phyloP scores from a whole-genome alignment of 2,329 filamentous ascomycete species.

The Elsinoe arachidis region DNA sequence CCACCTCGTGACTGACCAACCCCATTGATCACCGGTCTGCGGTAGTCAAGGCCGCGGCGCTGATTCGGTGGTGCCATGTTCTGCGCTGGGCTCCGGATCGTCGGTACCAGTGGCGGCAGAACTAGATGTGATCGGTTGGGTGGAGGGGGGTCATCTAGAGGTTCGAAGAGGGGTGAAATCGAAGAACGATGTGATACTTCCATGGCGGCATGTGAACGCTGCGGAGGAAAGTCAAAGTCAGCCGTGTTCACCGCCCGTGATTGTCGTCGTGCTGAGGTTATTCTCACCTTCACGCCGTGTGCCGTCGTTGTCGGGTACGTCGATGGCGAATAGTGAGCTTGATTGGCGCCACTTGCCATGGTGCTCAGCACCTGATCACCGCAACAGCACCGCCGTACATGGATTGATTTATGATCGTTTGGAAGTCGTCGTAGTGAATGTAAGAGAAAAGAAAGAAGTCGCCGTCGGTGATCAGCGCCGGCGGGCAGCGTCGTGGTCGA shows the following conservation, averaged over 20 bases:
- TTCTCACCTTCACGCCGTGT: conserved; percentile 15
- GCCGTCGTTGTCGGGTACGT: background rate
- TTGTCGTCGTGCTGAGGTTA: background rate
- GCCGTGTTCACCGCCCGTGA: background rate
- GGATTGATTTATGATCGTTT: background rate
- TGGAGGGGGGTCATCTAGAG: conserved; percentile 24
- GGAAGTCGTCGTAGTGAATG: background rate
- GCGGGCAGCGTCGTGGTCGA: background rate
- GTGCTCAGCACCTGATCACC: conserved; percentile 7
- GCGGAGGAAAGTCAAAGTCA: background rate
- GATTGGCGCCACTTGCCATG: conserved; percentile 10
- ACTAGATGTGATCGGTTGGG: conserved; percentile 23
- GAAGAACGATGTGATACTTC: conserved; percentile 15
- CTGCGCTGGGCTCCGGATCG: conserved; percentile 1
- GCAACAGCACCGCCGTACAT: background rate
- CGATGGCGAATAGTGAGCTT: background rate
- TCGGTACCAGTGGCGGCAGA: conserved; percentile 19
- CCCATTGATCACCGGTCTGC: conserved; percentile 39
- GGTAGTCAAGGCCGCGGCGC: conserved; percentile 48
- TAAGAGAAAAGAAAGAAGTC: background rate
- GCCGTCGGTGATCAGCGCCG: conserved; percentile 3
- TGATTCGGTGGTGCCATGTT: conserved; percentile 23
- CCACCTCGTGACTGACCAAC: conserved; percentile 11
- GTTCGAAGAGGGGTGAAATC: conserved; percentile 22
- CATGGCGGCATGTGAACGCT: conserved; percentile 18